Base-by-base conservation (phyloP, 2,329 filamentous ascomycete species). In the Pseudopithomyces maydicus region DNA sequence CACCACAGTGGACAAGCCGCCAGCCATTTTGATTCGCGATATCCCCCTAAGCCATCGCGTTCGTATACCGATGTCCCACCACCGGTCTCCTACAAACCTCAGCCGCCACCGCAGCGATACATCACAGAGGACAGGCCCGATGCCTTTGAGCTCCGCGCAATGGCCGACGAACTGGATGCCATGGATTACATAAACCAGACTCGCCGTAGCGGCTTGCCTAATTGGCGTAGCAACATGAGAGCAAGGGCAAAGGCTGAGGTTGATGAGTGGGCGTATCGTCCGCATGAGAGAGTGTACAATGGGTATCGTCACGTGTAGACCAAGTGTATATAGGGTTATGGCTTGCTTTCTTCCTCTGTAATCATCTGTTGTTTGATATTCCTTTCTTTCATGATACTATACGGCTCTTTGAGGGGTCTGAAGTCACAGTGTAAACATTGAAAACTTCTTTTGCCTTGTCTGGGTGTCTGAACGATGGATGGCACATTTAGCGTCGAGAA, bases 1-100 rank as follows among this genome's bases (percentile, higher is more conserved):
- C 51, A 41, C 14, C 55, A 54, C 45, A 51, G 39, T 23, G 38
- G 41, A 19, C 55, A 54, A 23, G 19, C 43, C 5, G 14, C 23
- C 15, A 51, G 42, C 15, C 48, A 38, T 11, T 51, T 51, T 29
- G 23, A 51, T 8, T 23, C 38, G 22, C 23, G 48, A 23, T 43
- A 51, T n/a, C n/a, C 48, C 19, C 22, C 20, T 12, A 36, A 51
- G 17, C 23, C 38, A 11, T 43, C 38, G 11, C 38, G 48, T 17
- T 51, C 48, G 5, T 51, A 51, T 17, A 42, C 33, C 6, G 38
- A 43, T 6, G 44, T 36, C 2, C 23, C 23, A 2, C 43, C 43
- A 3, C n/a, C 12, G 10, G 17, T 17, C 17, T 23, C 43, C 2
- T 50, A 50, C 35, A n/a, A 36, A 12, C 23, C 12, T 15, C 35